Base-by-base conservation (phyloP, 371 early-diverging fungal species). In the Syncephalastrum contaminatum region DNA sequence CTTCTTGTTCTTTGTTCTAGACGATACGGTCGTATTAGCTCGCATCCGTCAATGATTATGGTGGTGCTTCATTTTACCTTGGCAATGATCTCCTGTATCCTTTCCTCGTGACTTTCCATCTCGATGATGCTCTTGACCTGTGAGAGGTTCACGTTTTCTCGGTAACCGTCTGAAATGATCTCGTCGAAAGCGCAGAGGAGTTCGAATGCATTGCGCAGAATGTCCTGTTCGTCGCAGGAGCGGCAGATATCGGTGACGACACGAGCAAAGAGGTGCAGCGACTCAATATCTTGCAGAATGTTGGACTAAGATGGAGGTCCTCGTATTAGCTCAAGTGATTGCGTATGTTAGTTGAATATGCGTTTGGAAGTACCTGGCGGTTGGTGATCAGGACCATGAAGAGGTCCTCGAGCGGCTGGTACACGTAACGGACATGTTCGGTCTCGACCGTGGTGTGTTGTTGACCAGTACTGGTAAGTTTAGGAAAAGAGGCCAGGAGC, bases 401-500 rank as follows among this genome's bases (percentile, higher is more conserved):
- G 49, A 97, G 84, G 12, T 95, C 93, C 51, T 97, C 98, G 53
- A 95, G 82, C 18, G 98, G 97, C 77, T 97, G 91, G 76, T 96
- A 98, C 47, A 97, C 95, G 66, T 94, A 98, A 53, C 99, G 92
- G 16, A 98, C 93, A 49, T 91, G 80, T 41, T 97, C 99, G 1
- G 96, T 97, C 64, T 98, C 97, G 39, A 97, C 89, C 43, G 92
- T 95, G 15, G 99, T 97, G 63, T 97, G 97, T 77, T 98, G 96
- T 62, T 93, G 91, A 16, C 90, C 91, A 4, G 86, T 75, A 50
- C 88, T 86, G 53, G 96, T 91, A 54, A 98, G 81, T 73, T 96
- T 97, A 6, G 99, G 97, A 63, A 98, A 98, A 42, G 96, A 93
- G 13, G 94, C 91, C 50, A 98, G 75, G 45, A 98, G 80, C 15